phyloP scores from a whole-genome alignment of 2,329 filamentous ascomycete genomes.

The Colletotrichum kahawae region DNA sequence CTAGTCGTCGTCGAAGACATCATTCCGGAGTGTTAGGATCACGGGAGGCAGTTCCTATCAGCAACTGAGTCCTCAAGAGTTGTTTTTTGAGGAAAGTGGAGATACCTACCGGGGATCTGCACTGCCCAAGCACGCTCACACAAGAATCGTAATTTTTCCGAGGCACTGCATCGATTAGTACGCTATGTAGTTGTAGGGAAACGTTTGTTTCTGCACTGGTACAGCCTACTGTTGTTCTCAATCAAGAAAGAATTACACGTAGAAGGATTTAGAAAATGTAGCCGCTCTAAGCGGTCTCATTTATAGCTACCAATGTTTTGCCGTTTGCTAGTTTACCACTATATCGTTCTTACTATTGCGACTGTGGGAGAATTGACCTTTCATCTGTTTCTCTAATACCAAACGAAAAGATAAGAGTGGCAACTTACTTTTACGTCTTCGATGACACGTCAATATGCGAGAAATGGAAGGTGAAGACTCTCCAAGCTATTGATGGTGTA shows the following conservation, averaged over 20 bases:
- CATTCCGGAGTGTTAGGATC: background rate
- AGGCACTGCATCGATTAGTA: background rate
- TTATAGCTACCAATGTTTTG: too few species aligned
- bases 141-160: background rate
- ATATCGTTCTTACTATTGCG: too few species aligned
- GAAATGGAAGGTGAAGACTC: too few species aligned
- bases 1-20: background rate
- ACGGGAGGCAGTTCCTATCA: background rate
- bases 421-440: too few species aligned
- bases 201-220: too few species aligned
- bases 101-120: accelerated
- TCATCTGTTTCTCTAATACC: too few species aligned
- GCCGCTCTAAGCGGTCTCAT: too few species aligned
- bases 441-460: too few species aligned
- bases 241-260: background rate
- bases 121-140: background rate
- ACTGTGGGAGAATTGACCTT: too few species aligned
- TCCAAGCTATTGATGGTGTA: too few species aligned
- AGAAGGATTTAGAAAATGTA: accelerated
- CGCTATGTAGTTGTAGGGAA: accelerated
- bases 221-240: accelerated
- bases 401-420: too few species aligned
- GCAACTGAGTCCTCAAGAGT: background rate
- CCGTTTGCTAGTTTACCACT: too few species aligned
- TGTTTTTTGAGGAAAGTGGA: background rate